Evolutionary conservation across 345 rosid species (phyloP), one percentile per base, ranked within the genome.

Genomic region (Corymbia maculata): DNA sequence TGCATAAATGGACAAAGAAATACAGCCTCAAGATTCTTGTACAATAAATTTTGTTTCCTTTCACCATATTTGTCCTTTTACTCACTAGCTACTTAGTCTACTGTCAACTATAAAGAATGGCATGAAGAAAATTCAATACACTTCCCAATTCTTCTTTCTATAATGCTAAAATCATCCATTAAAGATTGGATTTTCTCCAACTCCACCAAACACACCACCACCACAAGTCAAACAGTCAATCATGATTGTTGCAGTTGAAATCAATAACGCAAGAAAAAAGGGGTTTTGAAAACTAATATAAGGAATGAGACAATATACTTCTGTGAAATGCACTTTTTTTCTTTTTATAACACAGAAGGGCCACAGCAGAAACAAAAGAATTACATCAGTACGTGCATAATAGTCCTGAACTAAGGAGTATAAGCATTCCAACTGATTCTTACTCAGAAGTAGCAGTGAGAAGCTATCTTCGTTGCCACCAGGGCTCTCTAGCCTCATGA

Each of bases 401-500:
- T 75, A 21, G 82, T 36, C 26, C 82, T 75, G 49, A 75, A 36
- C 26, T 17, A 36, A 36, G 47, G 82, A 44, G 3, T 36, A 75
- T 75, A 75, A 36, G 82, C 82, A 75, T 36, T 44, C 26, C 9
- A 1, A 36, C 82, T 36, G 26, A 75, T 82, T 82, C 86, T 64
- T 36, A 88, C 85, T 55, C 24, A 66, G 47, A 8, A 79, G 85
- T 4, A 47, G 53, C 47, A 36, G 52, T 47, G 22, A 52, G 30
- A 59, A 88, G 52, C 28, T 89, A 53, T 87, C 32, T 86, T 88
- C 86, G 61, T 90, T 96, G 91, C 99, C 99, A 97, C 99, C 98
- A 96, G 6, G 99, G 98, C 86, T 97, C 92, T 79, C 96, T 93
- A 85, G 99, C 99, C 90, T 94, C 93, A 51, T 96, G 95, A 86